Base-by-base conservation (phyloP, 2,329 filamentous ascomycete species). In the Delphinella strobiligena region DNA sequence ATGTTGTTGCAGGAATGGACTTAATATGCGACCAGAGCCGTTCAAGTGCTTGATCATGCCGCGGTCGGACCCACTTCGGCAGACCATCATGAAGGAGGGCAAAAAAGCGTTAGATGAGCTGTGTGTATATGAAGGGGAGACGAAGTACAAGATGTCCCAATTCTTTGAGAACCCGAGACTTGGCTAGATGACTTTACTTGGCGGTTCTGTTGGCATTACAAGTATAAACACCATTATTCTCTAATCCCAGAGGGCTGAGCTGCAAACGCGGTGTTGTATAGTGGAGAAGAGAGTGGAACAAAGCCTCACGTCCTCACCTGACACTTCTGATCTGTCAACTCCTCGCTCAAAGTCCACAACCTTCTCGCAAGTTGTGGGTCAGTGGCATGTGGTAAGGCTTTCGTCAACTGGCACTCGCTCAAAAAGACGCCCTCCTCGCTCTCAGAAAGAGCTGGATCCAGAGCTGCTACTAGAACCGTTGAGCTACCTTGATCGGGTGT, bases 11-110 rank as follows among this genome's bases (percentile, higher is more conserved):
- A 71, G 67, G 1, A 73, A 76, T 45, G 72, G 72, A 2, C 56
- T 75, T 17, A 76, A 76, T 45, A 74, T 73, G 71, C 63, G 72
- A 2, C 72, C 72, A 3, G 62, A 66, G 45, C 67, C 68, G 0
- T 77, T 77, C 49, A 55, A 63, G 40, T 75, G 73, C 40, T 64
- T 61, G 38, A 72, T 76, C 45, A 62, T 56, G 27, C 68, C 72
- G 10, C 59, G 72, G 19, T 67, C 54, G 10, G 60, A 65, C 12
- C 62, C 64, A 42, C 70, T 75, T 38, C 56, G 56, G 3, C 55
- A 61, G 40, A 66, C 71, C 1, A 70, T 76, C 33, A 59, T 71
- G 38, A 57, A 64, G 1, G 72, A 77, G 50, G 72, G 70, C 3
- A 55, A 56, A 42, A 61, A 72, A 49, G 73, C 73, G 0, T 55